Evolutionary conservation across 306 rosid genomes (phyloP).

Genomic region (cucumber (Cucumis sativus)): Cucumber_9930_V3 NC_026655.2:15535501-15536000

Average conservation of each 20-base stretch:
- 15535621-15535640: slow-evolving; percentile 52
- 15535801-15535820: not conserved
- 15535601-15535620: slow-evolving; percentile 70
- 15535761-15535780: not conserved
- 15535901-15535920: not conserved
- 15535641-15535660: slow-evolving; percentile 57
- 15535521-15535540: slow-evolving; percentile 35
- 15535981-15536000: not conserved
- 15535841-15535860: not conserved
- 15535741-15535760: not conserved
- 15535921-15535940: not conserved
- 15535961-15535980: not conserved
- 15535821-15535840: not conserved
- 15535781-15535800: not conserved
- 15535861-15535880: not conserved
- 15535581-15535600: slow-evolving; percentile 41
- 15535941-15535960: not conserved
- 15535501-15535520: slow-evolving; percentile 18
- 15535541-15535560: slow-evolving; percentile 50
- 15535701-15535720: not conserved
- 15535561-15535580: slow-evolving; percentile 28
- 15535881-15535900: not conserved
- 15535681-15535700: not conserved
- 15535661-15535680: not conserved
- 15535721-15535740: not conserved